Evolutionary conservation across 2,329 filamentous ascomycete genomes (phyloP), one percentile per base, ranked within the genome.

Genomic region (Blastomyces emzantsi): DNA sequence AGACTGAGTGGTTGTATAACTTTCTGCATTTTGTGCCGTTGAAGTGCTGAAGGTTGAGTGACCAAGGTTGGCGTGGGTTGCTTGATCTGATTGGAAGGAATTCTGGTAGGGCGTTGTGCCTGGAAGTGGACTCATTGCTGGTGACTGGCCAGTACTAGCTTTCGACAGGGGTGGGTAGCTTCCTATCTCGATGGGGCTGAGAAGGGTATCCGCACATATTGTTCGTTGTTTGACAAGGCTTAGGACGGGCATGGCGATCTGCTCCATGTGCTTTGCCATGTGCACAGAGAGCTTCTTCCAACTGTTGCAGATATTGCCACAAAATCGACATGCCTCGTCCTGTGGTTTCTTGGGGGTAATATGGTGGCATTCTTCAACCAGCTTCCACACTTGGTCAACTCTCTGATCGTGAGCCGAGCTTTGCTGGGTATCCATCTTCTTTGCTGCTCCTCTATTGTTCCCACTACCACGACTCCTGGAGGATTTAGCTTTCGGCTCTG

Each of bases 201-300:
- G 33, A 39, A 57, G 43, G 3, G 39, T 58, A 59, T 89, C 85
- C 9, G 71, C 65, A 15, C 73, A 72, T 55, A 79, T 70, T 51
- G 75, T 73, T 65, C 76, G 73, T 64, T 80, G 76, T 61, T 74
- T 75, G 51, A 80, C 78, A 55, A 83, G 71, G 60, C 75, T 73
- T 63, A 96, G 79, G 41, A 96, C 85, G 0, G 92, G 92, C 71
- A 96, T 83, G 70, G 90, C 90, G 71, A 96, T 89, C 68, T 91
- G 87, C 75, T 96, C 91, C 91, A 97, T 94, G 74, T 97, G 92
- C 75, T 93, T 93, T 60, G 91, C 91, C 73, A 96, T 77, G 76
- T 96, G 92, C n/a, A 94, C 90, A 0, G 90, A 95, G 65, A 96
- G 79, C 77, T 95, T 95, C 81, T 96, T 96, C 91, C 91, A 96